A percentile compares a stretch with the other conserved stretches of the same genome.
Evolutionary conservation across 345 rosid species (phyloP).

Genomic region (Psidium friedrichsthalianum): DNA sequence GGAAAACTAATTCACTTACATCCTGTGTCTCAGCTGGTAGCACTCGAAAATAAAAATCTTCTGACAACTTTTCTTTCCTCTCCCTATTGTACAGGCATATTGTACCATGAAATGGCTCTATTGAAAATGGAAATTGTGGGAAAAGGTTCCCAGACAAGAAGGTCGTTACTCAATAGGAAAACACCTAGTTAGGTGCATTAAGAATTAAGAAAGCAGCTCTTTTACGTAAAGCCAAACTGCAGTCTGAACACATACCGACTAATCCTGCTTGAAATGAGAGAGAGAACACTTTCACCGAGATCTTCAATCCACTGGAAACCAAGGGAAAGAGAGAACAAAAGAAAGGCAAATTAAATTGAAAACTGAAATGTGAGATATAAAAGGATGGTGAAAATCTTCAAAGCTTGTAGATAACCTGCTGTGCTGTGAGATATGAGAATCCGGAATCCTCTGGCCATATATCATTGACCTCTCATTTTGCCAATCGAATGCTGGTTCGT

Average conservation of each 20-base stretch:
- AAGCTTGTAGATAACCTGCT: slow-evolving; percentile 40
- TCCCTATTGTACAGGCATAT: slow-evolving; percentile 84
- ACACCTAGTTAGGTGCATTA: neutral
- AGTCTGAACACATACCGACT: slow-evolving; percentile 45
- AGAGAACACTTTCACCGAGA: slow-evolving; percentile 81
- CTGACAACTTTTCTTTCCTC: slow-evolving; percentile 91
- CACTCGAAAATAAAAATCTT: slow-evolving; percentile 73
- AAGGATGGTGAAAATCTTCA: neutral
- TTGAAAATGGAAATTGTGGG: slow-evolving; percentile 12
- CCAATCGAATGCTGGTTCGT: slow-evolving; percentile 99
- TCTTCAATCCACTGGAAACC: slow-evolving; percentile 77
- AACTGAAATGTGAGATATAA: neutral
- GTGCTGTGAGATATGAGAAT: slow-evolving; percentile 49
- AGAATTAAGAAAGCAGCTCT: neutral
- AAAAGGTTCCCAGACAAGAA: slow-evolving; percentile 5
- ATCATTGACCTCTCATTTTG: slow-evolving; percentile 88
- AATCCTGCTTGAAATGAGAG: slow-evolving; percentile 84
- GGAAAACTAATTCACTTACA: slow-evolving; percentile 32
- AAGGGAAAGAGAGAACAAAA: neutral
- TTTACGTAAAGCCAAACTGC: neutral
- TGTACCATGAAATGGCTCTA: slow-evolving; percentile 94
- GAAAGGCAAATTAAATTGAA: neutral
- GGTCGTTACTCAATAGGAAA: neutral
- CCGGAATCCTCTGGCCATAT: slow-evolving; percentile 88
- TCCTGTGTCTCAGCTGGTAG: slow-evolving; percentile 68